Evolutionary conservation across 2,329 filamentous ascomycete species (phyloP).

Genomic region (Cadophora malorum): DNA sequence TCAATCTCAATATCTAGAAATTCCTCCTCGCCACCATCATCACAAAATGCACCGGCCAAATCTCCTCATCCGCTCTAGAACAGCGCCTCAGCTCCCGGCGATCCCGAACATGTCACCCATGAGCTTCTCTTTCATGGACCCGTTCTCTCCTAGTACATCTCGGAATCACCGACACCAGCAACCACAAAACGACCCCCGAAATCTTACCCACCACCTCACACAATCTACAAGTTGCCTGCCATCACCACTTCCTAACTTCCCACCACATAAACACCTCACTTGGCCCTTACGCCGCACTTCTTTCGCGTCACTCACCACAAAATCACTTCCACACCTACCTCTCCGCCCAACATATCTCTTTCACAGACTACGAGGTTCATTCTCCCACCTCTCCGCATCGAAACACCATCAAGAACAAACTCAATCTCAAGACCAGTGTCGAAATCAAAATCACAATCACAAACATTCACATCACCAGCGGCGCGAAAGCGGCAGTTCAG

Average conservation of each 20-base stretch:
- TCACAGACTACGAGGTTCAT: background rate
- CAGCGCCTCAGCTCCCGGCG: slow-evolving; percentile 11
- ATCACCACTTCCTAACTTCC: background rate
- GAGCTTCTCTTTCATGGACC: background rate
- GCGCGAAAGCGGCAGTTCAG: background rate
- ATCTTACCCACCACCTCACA: slow-evolving; percentile 3
- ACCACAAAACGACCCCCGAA: background rate
- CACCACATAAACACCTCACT: background rate
- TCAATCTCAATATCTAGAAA: background rate
- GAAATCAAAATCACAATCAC: background rate
- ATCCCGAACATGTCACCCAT: background rate
- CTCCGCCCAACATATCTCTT: background rate
- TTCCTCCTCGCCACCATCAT: background rate
- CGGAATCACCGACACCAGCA: background rate
- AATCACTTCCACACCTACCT: background rate
- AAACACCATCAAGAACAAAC: background rate
- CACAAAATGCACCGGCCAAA: background rate
- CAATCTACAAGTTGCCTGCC: background rate
- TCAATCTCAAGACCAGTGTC: background rate
- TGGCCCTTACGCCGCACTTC: slow-evolving; percentile 8
- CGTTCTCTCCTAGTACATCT: background rate
- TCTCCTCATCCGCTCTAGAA: background rate
- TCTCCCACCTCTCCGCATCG: background rate
- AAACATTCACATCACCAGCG: background rate
- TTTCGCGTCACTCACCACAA: background rate